These are phyloP conservation scores for Monosporozyma siamensis DNA, from an alignment of 805 yeast species.

Conservation along the genomic window DNA sequence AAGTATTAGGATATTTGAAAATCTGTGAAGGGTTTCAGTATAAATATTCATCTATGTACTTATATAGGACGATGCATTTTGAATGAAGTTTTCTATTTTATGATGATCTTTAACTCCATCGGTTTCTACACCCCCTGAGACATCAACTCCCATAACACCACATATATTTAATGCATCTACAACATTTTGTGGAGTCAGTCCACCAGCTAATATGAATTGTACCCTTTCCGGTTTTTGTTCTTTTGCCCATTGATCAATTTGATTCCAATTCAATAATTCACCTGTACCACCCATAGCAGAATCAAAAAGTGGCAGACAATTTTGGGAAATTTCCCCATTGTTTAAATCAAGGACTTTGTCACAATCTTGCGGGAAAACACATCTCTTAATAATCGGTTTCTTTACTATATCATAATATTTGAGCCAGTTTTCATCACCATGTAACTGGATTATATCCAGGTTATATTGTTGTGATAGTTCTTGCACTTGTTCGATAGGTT, in stretches of 20 bases:
- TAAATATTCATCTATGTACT: too few species aligned
- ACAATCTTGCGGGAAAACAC: conserved; percentile 48
- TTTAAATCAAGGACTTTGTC: conserved; percentile 29
- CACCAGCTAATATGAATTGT: conserved; percentile 76
- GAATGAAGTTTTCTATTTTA: conserved; percentile 54
- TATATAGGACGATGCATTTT: not conserved
- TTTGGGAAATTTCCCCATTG: conserved; percentile 7
- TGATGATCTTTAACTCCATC: conserved; percentile 59
- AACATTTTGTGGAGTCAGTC: conserved; percentile 71
- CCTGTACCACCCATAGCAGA: conserved; percentile 94
- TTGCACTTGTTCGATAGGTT: conserved; percentile 53
- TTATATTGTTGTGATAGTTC: conserved; percentile 33
- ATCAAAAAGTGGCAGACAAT: conserved; percentile 51
- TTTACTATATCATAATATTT: conserved; percentile 31
- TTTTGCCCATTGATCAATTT: conserved; percentile 33
- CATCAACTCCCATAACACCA: conserved; percentile 86
- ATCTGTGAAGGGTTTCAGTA: too few species aligned
- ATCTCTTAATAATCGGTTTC: conserved; percentile 66
- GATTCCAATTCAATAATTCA: conserved; percentile 62
- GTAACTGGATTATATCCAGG: conserved; percentile 79
- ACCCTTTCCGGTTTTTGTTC: conserved; percentile 4
- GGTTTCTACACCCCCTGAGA: conserved; percentile 89
- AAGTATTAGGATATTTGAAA: too few species aligned
- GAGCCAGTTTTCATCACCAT: conserved; percentile 50
- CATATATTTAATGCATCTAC: conserved; percentile 36